Evolutionary conservation across 2,329 filamentous ascomycete genomes (phyloP).

Genomic region (Stromatinia cepivora): DNA sequence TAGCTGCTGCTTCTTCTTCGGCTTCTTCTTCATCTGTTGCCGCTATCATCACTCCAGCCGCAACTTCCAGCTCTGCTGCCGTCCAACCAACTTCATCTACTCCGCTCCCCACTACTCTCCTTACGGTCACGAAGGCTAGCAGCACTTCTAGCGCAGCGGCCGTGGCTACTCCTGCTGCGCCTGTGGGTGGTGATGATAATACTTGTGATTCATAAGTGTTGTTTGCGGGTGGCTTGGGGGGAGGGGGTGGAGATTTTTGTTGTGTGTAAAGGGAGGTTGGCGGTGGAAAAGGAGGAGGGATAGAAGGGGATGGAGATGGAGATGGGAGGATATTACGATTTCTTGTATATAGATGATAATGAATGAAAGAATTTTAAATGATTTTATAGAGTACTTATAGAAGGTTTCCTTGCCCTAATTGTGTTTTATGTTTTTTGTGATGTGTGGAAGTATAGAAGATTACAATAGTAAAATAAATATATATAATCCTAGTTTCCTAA

Average conservation of each 20-base stretch:
- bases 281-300: not conserved
- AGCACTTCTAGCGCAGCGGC: conserved; percentile 5
- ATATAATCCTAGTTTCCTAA: too few species aligned
- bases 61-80: not conserved
- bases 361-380: conserved; percentile 1
- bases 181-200: conserved; percentile 10
- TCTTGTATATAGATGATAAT: conserved; percentile 11
- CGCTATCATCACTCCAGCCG: not conserved
- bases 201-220: conserved; percentile 14
- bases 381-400: too few species aligned
- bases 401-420: too few species aligned
- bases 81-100: not conserved
- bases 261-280: not conserved
- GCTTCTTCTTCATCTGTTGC: not conserved
- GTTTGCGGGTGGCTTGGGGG: too few species aligned
- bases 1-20: not conserved
- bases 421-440: too few species aligned
- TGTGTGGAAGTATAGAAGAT: too few species aligned
- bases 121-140: conserved; percentile 6
- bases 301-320: not conserved
- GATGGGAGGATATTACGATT: not conserved
- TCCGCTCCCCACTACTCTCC: conserved; percentile 14
- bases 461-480: too few species aligned
- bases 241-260: too few species aligned
- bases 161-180: not conserved